Conservation (phyloP, 2,329 filamentous ascomycete genomes). For the Blumeriella jaapii region DNA sequence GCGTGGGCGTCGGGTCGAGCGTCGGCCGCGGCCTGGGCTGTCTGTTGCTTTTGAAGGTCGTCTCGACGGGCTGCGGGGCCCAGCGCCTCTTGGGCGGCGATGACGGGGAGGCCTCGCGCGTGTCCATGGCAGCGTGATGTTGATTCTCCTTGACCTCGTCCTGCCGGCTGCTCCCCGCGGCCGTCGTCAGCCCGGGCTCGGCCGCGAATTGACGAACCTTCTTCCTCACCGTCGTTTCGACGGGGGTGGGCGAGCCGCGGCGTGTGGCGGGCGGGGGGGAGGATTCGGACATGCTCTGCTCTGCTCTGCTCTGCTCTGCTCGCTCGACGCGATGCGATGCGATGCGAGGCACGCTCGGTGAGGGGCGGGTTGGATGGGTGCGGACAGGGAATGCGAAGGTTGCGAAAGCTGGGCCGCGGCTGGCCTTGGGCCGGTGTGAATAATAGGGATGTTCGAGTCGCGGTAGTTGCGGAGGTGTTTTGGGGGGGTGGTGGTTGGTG, state of each 20-base stretch:
- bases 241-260: conserved; percentile 26
- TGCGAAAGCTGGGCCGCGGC: too few relatives aligned
- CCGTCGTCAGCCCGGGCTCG: conserved; percentile 33
- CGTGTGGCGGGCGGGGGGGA: conserved; percentile 21
- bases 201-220: conserved; percentile 29
- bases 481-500: too few relatives aligned
- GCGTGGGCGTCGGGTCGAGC: conserved; percentile 43
- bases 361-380: too few relatives aligned
- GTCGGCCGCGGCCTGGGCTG: conserved; percentile 33
- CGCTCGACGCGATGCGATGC: too few relatives aligned
- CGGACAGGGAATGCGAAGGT: too few relatives aligned
- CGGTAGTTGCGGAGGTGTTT: too few relatives aligned
- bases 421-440: too few relatives aligned
- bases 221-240: conserved; percentile 28
- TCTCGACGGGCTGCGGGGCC: conserved; percentile 60
- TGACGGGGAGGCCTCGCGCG: conserved; percentile 17
- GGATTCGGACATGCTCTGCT: conserved; percentile 21
- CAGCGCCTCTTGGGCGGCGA: conserved; percentile 44
- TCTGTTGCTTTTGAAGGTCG: conserved; percentile 48
- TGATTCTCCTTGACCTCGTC: conserved; percentile 11
- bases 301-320: too few relatives aligned
- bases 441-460: too few relatives aligned
- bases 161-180: conserved; percentile 29
- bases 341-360: too few relatives aligned
- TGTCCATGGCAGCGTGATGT: conserved; percentile 21